These are phyloP conservation scores for Chalara sp. DNA, from an alignment of 2,329 filamentous ascomycete species.

Conservation along the genomic window DNA sequence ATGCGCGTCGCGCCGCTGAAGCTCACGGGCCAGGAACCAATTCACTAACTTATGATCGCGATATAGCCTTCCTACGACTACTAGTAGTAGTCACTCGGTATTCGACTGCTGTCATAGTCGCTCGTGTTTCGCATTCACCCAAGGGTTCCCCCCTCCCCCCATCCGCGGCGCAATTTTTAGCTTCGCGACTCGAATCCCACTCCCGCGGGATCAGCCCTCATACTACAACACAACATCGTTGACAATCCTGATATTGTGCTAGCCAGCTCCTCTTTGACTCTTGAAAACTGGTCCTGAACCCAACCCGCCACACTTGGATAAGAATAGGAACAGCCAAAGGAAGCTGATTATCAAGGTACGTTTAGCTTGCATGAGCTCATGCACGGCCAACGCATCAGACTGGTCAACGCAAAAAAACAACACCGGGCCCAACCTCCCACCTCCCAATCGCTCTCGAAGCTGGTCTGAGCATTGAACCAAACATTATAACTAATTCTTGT, in stretches of 20 bases:
- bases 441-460: constrained; percentile 21
- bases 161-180: background rate
- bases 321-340: constrained; percentile 17
- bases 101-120: background rate
- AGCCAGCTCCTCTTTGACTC: background rate
- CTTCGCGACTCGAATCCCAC: background rate
- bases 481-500: constrained; percentile 23
- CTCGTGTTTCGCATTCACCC: background rate
- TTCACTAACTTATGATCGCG: background rate
- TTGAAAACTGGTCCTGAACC: too few relatives aligned
- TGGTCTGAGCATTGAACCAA: constrained; percentile 14
- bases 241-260: background rate
- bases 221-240: too few relatives aligned
- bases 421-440: constrained; percentile 16
- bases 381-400: constrained; percentile 27
- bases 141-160: background rate
- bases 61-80: background rate
- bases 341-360: constrained; percentile 28
- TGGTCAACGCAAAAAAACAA: constrained; percentile 23
- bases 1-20: constrained; percentile 15
- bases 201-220: background rate
- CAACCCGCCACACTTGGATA: constrained; percentile 15
- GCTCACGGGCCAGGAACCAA: background rate
- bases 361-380: constrained; percentile 24
- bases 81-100: background rate